Base-by-base conservation (phyloP, 2,329 filamentous ascomycete genomes). In the Xylariales sp. region DNA sequence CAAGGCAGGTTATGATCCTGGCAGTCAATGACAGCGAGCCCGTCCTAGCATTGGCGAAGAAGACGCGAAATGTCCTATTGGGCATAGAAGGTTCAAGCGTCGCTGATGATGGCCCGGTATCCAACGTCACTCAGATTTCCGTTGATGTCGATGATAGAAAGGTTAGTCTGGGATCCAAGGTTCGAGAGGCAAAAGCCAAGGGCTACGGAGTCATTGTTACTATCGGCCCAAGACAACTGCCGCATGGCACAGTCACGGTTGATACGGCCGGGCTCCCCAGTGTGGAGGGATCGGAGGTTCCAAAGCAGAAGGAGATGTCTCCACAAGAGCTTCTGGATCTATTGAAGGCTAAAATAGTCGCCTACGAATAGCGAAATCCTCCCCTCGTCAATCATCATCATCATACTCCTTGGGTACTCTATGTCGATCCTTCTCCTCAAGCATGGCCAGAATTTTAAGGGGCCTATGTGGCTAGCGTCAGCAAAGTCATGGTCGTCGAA, bases 121-220 rank as follows among this genome's bases (percentile, higher is more conserved):
- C 70, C 6, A 70, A 73, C n/a, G 74, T 79, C 1, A 82, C 80
- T 4, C 66, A 69, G 5, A 69, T 90, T 31, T 68, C 76, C 11
- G 77, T 94, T 22, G 86, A 91, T 46, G 59, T 89, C 12, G 86
- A 93, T 54, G 71, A 68, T 24, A 82, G 76, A 40, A 66, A 73
- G 11, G 74, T 80, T 38, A 71, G 76, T 1, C 60, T 94, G 7
- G 71, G 73, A 2, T 77, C 80, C 56, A 94, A 93, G 61, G 73
- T 88, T 16, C 73, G 74, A 22, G 79, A 86, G 56, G 88, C 88
- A n/a, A 82, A 77, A 49, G 58, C 64, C 35, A 84, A 81, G 61
- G 82, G 82, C 29, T 93, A 90, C 58, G 80, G 84, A 40, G 69
- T 86, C 42, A 79, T 93, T 39, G 72, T 88, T 22, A 80, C 89